Base-by-base conservation (phyloP, 1,284 basidiomycete species). In the Phlebopus sp. region DNA sequence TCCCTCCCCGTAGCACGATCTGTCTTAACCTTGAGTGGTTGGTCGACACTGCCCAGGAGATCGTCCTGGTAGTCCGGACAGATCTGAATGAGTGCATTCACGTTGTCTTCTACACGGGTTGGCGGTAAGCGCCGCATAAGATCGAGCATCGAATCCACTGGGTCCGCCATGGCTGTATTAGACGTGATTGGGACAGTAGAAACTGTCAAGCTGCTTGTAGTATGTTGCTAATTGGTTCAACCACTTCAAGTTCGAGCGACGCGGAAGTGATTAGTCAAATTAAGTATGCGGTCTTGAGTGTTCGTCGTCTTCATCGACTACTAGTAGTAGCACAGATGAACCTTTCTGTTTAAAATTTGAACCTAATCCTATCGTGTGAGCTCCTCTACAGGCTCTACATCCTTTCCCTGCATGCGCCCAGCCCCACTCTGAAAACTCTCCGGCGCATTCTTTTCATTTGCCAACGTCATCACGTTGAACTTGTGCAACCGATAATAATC, bases 21-120 rank as follows among this genome's bases (percentile, higher is more conserved):
- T 34, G 80, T 82, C 68, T 81, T 78, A 44, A 97, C 74, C 62
- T 86, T 84, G 55, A 98, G 76, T 10, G 97, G 97, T 68, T 96
- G 91, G 75, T 99, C 97, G 53, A 99, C 94, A 53, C 90, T 92
- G 36, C 91, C 90, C 45, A 96, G 77, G 21, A 99, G 81, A 71
- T 99, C 97, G 62, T 99, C 97, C 13, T 93, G 91, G 60, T 93
- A 89, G 61, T 97, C 91, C n/a, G 95, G 95, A 53, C 84, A 90
- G 60, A 97, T 87, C 36, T 76, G 75, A 53, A 90, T 84, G 34
- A 99, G 82, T 19, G 84, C 76, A 42, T 83, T 77, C 53, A 99
- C 84, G 71, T 98, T 99, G 63, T 87, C 80, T 63, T 94, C 87
- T 44, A 96, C 88, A 21, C 84, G 76, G n/a, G 86, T 90, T 1